Evolutionary conservation across 2,329 filamentous ascomycete species (phyloP).

Genomic region (Sarocladiaceae sp.): DNA sequence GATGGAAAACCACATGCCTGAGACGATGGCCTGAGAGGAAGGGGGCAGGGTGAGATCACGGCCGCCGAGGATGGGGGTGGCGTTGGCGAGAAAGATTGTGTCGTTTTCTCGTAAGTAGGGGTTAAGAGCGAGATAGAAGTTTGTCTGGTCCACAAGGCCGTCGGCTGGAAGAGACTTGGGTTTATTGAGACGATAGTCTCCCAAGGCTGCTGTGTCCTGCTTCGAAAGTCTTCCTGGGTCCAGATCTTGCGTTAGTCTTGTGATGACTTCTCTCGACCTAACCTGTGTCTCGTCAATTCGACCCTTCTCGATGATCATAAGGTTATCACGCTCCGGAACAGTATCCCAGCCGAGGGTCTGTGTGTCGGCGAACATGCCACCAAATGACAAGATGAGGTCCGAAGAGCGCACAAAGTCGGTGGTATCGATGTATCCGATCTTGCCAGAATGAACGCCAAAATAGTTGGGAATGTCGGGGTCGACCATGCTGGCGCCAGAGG

Average conservation of each 20-base stretch:
- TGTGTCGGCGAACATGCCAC: constrained; percentile 6
- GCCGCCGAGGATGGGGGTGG: constrained; percentile 2
- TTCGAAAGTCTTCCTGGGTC: neutral
- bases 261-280: neutral
- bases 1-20: constrained; percentile 49
- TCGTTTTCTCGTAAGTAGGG: neutral
- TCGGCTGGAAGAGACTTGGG: neutral
- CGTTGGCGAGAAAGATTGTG: constrained; percentile 2
- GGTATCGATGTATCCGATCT: constrained; percentile 3
- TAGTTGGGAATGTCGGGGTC: constrained; percentile 41
- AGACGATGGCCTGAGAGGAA: neutral
- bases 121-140: constrained; percentile 6
- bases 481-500: constrained; percentile 43
- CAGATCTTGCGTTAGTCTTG: neutral
- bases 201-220: neutral
- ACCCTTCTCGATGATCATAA: constrained; percentile 1
- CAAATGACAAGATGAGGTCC: constrained; percentile 38
- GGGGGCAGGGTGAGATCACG: neutral
- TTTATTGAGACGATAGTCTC: constrained; percentile 3
- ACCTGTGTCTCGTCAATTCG: constrained; percentile 1
- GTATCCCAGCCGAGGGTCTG: constrained; percentile 7
- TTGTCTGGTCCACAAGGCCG: constrained; percentile 2
- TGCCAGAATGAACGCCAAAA: constrained; percentile 41
- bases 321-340: neutral
- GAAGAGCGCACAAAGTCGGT: constrained; percentile 23